Percentiles rank a stretch among this genome's conserved stretches.
Conservation (phyloP, 2,329 filamentous ascomycete genomes). For the Fusarium bulbicola region DNA sequence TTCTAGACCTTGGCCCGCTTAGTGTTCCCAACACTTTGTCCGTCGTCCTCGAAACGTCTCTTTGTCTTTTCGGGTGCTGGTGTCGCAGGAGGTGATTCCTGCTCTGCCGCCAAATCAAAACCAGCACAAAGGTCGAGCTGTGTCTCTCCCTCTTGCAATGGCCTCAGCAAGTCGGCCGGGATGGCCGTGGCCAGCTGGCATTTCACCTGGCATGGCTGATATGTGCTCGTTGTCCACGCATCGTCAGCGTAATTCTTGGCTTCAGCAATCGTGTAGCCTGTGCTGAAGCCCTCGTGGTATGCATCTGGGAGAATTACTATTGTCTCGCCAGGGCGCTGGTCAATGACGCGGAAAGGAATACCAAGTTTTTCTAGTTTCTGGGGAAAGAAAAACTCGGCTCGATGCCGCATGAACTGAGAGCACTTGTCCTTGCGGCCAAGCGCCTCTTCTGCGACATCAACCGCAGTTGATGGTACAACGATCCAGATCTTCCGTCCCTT, state of each 20-base stretch:
- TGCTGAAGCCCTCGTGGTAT: constrained; percentile 54
- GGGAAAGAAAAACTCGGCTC: constrained; percentile 53
- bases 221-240: constrained; percentile 48
- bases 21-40: constrained; percentile 11
- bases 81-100: constrained; percentile 15
- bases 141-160: constrained; percentile 45
- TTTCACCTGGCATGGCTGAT: constrained; percentile 47
- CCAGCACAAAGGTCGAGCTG: constrained; percentile 48
- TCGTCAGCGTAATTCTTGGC: constrained; percentile 53
- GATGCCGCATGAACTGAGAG: constrained; percentile 54
- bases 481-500: constrained; percentile 54
- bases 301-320: constrained; percentile 53
- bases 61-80: constrained; percentile 25
- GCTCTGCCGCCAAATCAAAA: constrained; percentile 15
- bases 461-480: constrained; percentile 49
- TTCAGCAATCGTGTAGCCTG: constrained; percentile 53
- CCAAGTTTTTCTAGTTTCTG: constrained; percentile 51
- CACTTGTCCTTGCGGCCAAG: constrained; percentile 47
- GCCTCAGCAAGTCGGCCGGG: constrained; percentile 47
- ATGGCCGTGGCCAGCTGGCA: constrained; percentile 50
- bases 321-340: constrained; percentile 52
- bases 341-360: constrained; percentile 50
- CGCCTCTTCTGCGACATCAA: constrained; percentile 47
- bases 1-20: constrained; percentile 36
- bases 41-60: constrained; percentile 20